Evolutionary conservation across 148 eudicot genomes (phyloP).

Genomic region (Selenicereus undatus): DNA sequence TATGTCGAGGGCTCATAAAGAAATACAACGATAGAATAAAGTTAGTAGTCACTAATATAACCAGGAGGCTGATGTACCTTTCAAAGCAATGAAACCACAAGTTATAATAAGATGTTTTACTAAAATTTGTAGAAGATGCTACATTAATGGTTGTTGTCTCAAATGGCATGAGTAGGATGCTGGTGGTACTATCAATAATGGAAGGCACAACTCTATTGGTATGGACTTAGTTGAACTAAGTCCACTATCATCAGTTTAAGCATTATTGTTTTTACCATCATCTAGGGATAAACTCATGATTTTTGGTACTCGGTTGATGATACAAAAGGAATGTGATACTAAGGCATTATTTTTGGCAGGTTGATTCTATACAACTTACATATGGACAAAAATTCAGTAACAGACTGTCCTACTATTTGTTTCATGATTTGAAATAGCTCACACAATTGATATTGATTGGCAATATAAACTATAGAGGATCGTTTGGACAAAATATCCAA

Average conservation of each 20-base stretch:
- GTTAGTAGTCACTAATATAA: background rate
- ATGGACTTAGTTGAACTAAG: too few relatives aligned
- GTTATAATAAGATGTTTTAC: background rate
- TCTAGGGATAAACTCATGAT: background rate
- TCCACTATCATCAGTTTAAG: too few relatives aligned
- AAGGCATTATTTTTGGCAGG: background rate
- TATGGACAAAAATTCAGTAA: slow-evolving; percentile 16
- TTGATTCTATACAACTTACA: slow-evolving; percentile 10
- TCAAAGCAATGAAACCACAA: background rate
- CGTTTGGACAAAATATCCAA: slow-evolving; percentile 3
- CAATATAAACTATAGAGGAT: slow-evolving; percentile 8
- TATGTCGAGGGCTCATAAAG: background rate
- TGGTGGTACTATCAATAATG: too few relatives aligned
- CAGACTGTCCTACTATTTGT: background rate
- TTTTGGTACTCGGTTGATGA: too few relatives aligned
- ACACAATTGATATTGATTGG: slow-evolving; percentile 13
- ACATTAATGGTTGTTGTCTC: too few relatives aligned
- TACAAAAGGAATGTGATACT: too few relatives aligned
- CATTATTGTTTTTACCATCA: too few relatives aligned
- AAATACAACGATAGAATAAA: background rate
- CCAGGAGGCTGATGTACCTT: background rate
- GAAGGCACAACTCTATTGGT: too few relatives aligned
- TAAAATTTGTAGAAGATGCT: background rate
- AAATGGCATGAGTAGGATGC: too few relatives aligned
- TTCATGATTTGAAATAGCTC: background rate